Evolutionary conservation across 2,329 filamentous ascomycete genomes (phyloP), one percentile per base, ranked within the genome.

Genomic region (Aspergillus oerlinghausenensis): DNA sequence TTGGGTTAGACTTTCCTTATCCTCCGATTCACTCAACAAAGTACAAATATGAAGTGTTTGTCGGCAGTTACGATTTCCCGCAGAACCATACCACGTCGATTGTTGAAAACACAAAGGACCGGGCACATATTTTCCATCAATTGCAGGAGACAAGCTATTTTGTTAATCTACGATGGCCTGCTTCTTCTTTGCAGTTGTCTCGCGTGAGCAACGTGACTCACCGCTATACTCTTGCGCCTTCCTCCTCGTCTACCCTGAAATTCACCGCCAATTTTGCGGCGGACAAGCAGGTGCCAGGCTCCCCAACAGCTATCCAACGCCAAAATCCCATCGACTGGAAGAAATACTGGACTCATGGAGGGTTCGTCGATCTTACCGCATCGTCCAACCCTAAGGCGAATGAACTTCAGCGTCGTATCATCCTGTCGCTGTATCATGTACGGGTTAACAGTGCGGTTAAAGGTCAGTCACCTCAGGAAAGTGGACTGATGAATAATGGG

Each of bases 401-500:
- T 9, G 60, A 61, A 38, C 55, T 61, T 1, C 60, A 61, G 49
- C 60, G 60, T 19, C 55, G 60, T 0, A 61, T 61, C 19, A 56
- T 61, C 6, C 49, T 61, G 2, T 61, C 59, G 3, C 59, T 60
- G 23, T 61, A 60, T 21, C 60, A 61, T 45, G 57, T 61, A 3
- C 52, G 60, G 0, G 55, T 60, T 0, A 61, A 61, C 23, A 60
- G 57, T 40, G 60, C 60, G 7, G 57, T 57, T 0, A 60, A 42
- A 9, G 57, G 55, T 3, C 60, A 61, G 51, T 56, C 57, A 1
- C 60, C 60, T 1, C 60, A 61, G 45, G 60, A 61, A 21, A 60
- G 60, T 23, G 60, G 60, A 3, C 23, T 61, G 11, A 61, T 61
- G 60, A 60, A 61, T 19, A 61, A 61, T 25, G 60, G 60, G 45